A percentile compares a stretch with the other conserved stretches of the same genome.
Evolutionary conservation across 2,329 filamentous ascomycete genomes (phyloP).

Genomic region (Sarocladiaceae sp.): DNA sequence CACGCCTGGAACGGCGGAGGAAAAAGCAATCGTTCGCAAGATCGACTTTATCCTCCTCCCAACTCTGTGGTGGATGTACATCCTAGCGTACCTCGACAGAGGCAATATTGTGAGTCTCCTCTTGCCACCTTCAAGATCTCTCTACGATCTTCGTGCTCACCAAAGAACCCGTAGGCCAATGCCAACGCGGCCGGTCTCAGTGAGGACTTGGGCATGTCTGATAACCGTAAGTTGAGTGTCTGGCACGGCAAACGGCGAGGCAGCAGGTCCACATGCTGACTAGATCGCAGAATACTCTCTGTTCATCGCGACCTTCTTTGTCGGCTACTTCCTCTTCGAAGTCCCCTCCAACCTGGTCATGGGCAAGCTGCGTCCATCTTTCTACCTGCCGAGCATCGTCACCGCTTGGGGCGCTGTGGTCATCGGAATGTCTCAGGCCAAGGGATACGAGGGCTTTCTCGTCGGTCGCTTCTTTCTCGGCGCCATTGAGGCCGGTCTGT

Average conservation of each 20-base stretch:
- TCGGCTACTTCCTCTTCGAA: conserved; percentile 32
- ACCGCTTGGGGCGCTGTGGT: conserved; percentile 16
- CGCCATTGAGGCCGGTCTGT: conserved; percentile 38
- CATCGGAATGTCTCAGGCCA: conserved; percentile 40
- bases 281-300: conserved; percentile 4
- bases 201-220: not conserved
- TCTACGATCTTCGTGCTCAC: not conserved
- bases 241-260: not conserved
- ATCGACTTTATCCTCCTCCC: conserved; percentile 41
- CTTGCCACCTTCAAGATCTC: not conserved
- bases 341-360: conserved; percentile 36
- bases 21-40: conserved; percentile 33
- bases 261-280: not conserved
- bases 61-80: conserved; percentile 27
- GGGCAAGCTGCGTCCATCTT: conserved; percentile 29
- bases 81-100: conserved; percentile 11
- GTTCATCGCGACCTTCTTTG: conserved; percentile 15
- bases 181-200: conserved; percentile 3
- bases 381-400: conserved; percentile 14
- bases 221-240: not conserved
- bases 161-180: not conserved
- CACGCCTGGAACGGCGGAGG: conserved; percentile 1
- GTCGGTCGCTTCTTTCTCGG: conserved; percentile 38
- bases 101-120: conserved; percentile 11
- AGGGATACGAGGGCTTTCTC: conserved; percentile 33